Evolutionary conservation across 1,139 yeast species (phyloP).

Genomic region (Candida dubliniensis): DNA sequence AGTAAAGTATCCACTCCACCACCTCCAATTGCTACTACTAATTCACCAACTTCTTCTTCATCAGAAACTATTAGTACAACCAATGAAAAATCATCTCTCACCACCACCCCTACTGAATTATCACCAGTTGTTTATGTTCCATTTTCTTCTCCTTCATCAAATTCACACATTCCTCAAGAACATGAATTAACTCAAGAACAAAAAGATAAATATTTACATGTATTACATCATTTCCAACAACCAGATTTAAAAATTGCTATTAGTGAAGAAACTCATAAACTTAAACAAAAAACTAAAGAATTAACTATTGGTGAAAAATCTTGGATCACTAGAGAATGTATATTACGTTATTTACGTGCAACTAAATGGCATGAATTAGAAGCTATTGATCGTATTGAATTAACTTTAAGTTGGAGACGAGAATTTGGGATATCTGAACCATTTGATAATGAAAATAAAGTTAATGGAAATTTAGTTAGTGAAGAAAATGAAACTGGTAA

Average conservation of each 20-base stretch:
- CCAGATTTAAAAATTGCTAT: constrained; percentile 40
- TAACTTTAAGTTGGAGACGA: constrained; percentile 50
- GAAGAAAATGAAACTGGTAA: constrained; percentile 50
- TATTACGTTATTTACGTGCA: constrained; percentile 47
- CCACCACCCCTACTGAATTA: background rate
- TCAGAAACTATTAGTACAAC: constrained; percentile 3
- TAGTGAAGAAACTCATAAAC: constrained; percentile 42
- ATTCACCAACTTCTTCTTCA: constrained; percentile 6
- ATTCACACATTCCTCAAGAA: constrained; percentile 53
- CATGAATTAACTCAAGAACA: constrained; percentile 54
- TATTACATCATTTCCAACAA: constrained; percentile 58
- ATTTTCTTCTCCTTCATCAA: constrained; percentile 49
- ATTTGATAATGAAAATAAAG: constrained; percentile 33
- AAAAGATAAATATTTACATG: constrained; percentile 54
- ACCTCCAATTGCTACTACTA: constrained; percentile 5
- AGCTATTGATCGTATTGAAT: constrained; percentile 42
- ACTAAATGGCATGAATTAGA: constrained; percentile 45
- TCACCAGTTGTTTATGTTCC: constrained; percentile 35
- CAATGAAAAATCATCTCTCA: constrained; percentile 1
- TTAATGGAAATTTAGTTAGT: constrained; percentile 33
- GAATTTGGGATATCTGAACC: constrained; percentile 42
- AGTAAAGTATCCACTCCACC: constrained; percentile 5
- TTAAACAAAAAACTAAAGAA: constrained; percentile 21
- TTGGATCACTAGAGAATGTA: constrained; percentile 51
- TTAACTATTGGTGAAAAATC: constrained; percentile 36